Conservation (phyloP, 140 eudicot species). For the Bidens hawaiensis region DNA sequence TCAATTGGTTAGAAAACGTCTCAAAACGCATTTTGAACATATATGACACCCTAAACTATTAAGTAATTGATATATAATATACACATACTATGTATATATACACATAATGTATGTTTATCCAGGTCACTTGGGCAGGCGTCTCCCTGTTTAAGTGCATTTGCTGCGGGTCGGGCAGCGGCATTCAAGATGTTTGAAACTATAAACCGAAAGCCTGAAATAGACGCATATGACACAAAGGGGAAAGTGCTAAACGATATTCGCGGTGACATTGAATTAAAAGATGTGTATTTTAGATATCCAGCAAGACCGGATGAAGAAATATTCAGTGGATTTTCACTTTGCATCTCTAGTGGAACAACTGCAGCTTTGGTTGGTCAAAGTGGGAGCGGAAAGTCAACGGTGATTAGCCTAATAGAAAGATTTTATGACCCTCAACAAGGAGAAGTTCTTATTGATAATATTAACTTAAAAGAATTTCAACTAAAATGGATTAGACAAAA, state of each 20-base stretch:
- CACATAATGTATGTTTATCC: background rate
- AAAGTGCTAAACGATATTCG: constrained; percentile 47
- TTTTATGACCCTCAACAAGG: constrained; percentile 85
- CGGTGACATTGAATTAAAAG: constrained; percentile 59
- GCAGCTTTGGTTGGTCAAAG: constrained; percentile 86
- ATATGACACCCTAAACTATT: no score
- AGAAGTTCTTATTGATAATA: constrained; percentile 61
- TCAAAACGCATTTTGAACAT: no score
- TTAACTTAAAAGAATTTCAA: constrained; percentile 63
- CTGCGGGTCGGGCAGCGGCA: constrained; percentile 85
- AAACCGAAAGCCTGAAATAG: constrained; percentile 66
- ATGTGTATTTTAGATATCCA: constrained; percentile 62
- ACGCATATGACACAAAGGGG: constrained; percentile 58
- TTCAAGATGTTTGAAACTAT: constrained; percentile 85
- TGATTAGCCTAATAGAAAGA: constrained; percentile 71
- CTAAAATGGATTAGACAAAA: constrained; percentile 78
- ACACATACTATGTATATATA: no score
- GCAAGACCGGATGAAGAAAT: constrained; percentile 69
- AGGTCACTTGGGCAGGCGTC: constrained; percentile 82
- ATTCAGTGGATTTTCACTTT: constrained; percentile 63
- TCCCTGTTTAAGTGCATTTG: constrained; percentile 76
- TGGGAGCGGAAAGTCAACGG: constrained; percentile 91
- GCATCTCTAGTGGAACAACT: constrained; percentile 61
- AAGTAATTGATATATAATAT: no score
- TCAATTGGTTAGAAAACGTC: background rate